Conservation (phyloP, 768 basidiomycete species). For the Naganishia randhawae region DNA sequence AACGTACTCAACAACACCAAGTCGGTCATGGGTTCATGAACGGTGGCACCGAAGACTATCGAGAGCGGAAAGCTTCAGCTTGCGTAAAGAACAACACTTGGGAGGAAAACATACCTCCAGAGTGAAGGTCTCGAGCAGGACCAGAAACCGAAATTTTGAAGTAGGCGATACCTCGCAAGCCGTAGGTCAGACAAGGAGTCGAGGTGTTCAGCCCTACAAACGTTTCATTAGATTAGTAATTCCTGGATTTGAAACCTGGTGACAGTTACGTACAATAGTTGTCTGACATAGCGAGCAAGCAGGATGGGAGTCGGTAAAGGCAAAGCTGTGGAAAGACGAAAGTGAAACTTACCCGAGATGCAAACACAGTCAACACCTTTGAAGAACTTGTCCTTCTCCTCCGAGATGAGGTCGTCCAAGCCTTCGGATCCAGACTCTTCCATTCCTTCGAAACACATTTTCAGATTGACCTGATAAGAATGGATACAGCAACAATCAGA, state of each 20-base stretch:
- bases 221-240: constrained; percentile 3
- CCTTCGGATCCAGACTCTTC: constrained; percentile 91
- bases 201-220: constrained; percentile 60
- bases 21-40: constrained; percentile 80
- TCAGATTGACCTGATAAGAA: constrained; percentile 62
- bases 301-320: not conserved
- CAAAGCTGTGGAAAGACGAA: not conserved
- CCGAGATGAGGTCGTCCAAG: constrained; percentile 75
- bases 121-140: constrained; percentile 82
- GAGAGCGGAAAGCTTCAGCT: not conserved
- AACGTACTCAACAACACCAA: constrained; percentile 64
- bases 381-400: constrained; percentile 75
- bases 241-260: not conserved
- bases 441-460: constrained; percentile 93
- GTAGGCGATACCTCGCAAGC: constrained; percentile 81
- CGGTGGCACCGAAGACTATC: constrained; percentile 49
- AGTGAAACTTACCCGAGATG: constrained; percentile 56
- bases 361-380: constrained; percentile 86
- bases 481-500: not conserved
- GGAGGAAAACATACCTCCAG: constrained; percentile 60
- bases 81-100: constrained; percentile 37
- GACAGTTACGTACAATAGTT: constrained; percentile 31
- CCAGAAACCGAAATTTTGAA: constrained; percentile 77
- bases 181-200: constrained; percentile 63
- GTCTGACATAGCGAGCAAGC: constrained; percentile 7